A percentile compares a stretch with the other conserved stretches of the same genome.
Evolutionary conservation across 2,329 filamentous ascomycete genomes (phyloP).

Genomic region (Hymenotorrendiella dingleyae): DNA sequence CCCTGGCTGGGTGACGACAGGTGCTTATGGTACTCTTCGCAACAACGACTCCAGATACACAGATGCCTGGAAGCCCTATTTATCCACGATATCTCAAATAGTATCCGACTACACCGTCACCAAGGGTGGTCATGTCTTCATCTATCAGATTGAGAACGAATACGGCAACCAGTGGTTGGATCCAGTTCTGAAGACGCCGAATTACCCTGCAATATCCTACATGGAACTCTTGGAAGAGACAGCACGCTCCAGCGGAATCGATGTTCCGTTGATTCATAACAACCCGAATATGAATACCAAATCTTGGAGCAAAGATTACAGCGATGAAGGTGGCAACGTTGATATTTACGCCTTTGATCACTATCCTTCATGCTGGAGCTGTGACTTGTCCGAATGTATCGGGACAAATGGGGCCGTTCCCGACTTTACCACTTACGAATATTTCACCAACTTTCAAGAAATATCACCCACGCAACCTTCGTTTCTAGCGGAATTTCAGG

Average conservation of each 20-base stretch:
- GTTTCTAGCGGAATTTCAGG: conserved; percentile 56
- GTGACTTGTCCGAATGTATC: conserved; percentile 54
- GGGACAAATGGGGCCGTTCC: conserved; percentile 53
- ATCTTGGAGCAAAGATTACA: conserved; percentile 57
- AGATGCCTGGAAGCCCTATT: conserved; percentile 48
- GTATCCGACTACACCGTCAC: conserved; percentile 49
- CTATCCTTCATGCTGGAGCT: conserved; percentile 56
- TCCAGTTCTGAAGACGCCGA: conserved; percentile 39
- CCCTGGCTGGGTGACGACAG: conserved; percentile 57
- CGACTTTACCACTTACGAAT: conserved; percentile 38
- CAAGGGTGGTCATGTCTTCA: conserved; percentile 49
- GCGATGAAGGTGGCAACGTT: conserved; percentile 48
- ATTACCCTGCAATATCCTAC: conserved; percentile 44
- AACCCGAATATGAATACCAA: conserved; percentile 53
- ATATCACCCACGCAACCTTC: conserved; percentile 27
- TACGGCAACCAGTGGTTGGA: conserved; percentile 39
- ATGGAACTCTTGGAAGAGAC: conserved; percentile 51
- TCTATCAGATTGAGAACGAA: conserved; percentile 55
- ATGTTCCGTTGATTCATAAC: conserved; percentile 52
- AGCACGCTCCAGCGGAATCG: conserved; percentile 50
- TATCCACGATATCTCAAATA: conserved; percentile 43
- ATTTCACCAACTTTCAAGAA: conserved; percentile 28
- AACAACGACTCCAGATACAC: conserved; percentile 48
- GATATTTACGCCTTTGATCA: conserved; percentile 48
- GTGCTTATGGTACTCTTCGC: conserved; percentile 47